Conservation (phyloP, 768 basidiomycete species). For the Megacollybia marginata region DNA sequence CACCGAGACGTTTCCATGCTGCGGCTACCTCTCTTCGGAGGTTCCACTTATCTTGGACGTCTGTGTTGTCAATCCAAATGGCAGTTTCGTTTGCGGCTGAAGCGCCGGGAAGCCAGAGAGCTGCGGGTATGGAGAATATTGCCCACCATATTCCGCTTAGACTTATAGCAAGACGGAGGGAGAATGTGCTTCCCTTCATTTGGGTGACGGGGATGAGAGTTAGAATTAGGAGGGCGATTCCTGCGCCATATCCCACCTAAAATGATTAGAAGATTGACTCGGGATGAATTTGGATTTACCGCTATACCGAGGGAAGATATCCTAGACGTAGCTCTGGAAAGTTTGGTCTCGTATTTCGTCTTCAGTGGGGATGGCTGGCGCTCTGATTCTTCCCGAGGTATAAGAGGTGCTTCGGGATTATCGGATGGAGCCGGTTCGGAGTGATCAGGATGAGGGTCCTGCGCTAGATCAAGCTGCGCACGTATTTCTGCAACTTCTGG, state of each 20-base stretch:
- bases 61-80: slow-evolving; percentile 8
- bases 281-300: slow-evolving; percentile 17
- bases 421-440: slow-evolving; percentile 4
- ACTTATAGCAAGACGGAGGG: slow-evolving; percentile 78
- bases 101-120: slow-evolving; percentile 58
- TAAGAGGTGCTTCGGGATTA: slow-evolving; percentile 30
- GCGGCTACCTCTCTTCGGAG: slow-evolving; percentile 43
- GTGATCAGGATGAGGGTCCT: slow-evolving; percentile 9
- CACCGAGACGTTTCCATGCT: slow-evolving; percentile 72
- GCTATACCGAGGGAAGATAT: slow-evolving; percentile 86
- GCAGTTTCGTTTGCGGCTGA: slow-evolving; percentile 10
- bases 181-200: slow-evolving; percentile 68
- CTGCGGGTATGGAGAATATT: slow-evolving; percentile 71
- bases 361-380: slow-evolving; percentile 18
- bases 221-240: slow-evolving; percentile 68
- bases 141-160: slow-evolving; percentile 88
- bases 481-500: slow-evolving; percentile 45
- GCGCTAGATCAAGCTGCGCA: slow-evolving; percentile 20
- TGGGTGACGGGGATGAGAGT: slow-evolving; percentile 72
- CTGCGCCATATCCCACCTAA: slow-evolving; percentile 62
- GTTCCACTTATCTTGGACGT: slow-evolving; percentile 30
- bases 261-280: not conserved
- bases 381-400: slow-evolving; percentile 11
- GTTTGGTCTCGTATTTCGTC: slow-evolving; percentile 41
- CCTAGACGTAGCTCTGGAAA: slow-evolving; percentile 71